Evolutionary conservation across 2,329 filamentous ascomycete genomes (phyloP).

Genomic region (Penicillium occitanis): DNA sequence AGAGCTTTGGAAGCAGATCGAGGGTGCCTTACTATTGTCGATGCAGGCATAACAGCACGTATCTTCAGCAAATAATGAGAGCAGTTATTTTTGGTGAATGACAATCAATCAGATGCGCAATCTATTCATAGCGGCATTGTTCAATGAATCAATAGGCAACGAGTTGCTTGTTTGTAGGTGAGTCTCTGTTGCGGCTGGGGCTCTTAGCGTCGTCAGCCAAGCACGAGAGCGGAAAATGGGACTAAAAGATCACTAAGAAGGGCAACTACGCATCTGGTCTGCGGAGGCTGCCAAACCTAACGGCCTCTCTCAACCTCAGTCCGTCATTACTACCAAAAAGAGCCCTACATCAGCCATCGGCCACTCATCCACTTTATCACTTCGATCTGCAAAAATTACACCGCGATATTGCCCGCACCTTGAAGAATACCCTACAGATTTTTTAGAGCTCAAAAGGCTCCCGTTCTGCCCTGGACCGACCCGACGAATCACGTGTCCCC

Average conservation of each 20-base stretch:
- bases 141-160: not conserved
- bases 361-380: constrained; percentile 35
- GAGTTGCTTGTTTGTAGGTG: not conserved
- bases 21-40: not conserved
- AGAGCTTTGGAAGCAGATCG: constrained; percentile 2
- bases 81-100: not conserved
- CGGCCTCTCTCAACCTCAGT: constrained; percentile 21
- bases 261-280: constrained; percentile 35
- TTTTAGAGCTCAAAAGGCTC: constrained; percentile 30
- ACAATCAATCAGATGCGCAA: not conserved
- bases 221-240: constrained; percentile 20
- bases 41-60: constrained; percentile 12
- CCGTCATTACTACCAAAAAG: constrained; percentile 42
- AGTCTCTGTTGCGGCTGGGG: not conserved
- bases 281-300: constrained; percentile 19
- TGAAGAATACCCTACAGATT: constrained; percentile 34
- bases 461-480: constrained; percentile 32
- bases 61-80: not conserved
- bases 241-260: not conserved
- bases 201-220: constrained; percentile 11
- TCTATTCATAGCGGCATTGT: not conserved
- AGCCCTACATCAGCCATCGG: constrained; percentile 42
- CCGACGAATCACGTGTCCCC: constrained; percentile 44
- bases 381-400: constrained; percentile 33
- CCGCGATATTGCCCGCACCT: constrained; percentile 25